A percentile compares a stretch with the other conserved stretches of the same genome.
phyloP scores from a whole-genome alignment of 2,329 filamentous ascomycete species.

The Aspergillus ochraceoroseus region DNA sequence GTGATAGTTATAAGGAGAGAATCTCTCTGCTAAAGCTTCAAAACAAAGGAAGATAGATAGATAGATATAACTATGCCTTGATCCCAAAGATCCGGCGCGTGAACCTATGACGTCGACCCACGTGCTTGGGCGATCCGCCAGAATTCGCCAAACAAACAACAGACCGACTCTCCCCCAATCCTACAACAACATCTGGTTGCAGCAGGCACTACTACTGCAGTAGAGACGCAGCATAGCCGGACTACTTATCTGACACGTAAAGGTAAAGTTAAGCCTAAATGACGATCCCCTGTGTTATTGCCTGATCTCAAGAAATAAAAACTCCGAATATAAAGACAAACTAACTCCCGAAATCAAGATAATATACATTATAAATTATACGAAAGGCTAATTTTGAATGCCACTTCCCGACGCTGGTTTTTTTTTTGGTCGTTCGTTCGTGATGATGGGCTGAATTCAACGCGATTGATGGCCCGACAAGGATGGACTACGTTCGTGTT shows the following conservation, averaged over 20 bases:
- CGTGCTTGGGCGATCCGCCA: constrained; percentile 30
- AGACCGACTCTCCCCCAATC: neutral
- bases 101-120: constrained; percentile 36
- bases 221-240: too few species aligned
- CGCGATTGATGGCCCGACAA: constrained; percentile 3
- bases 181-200: too few species aligned
- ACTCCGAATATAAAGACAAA: neutral
- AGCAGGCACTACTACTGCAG: too few species aligned
- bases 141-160: constrained; percentile 6
- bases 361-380: constrained; percentile 2
- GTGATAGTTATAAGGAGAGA: neutral
- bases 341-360: neutral
- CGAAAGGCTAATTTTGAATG: too few species aligned
- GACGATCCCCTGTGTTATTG: neutral
- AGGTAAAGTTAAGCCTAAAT: neutral
- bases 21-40: neutral
- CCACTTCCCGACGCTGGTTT: too few species aligned
- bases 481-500: neutral
- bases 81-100: constrained; percentile 5
- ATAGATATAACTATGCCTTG: neutral
- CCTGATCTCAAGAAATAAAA: neutral
- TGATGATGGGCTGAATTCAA: neutral
- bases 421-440: too few species aligned
- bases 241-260: too few species aligned
- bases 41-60: constrained; percentile 1